These are phyloP conservation scores for Ampelomyces quisqualis DNA, from an alignment of 2,329 filamentous ascomycete genomes.

Conservation along the genomic window DNA sequence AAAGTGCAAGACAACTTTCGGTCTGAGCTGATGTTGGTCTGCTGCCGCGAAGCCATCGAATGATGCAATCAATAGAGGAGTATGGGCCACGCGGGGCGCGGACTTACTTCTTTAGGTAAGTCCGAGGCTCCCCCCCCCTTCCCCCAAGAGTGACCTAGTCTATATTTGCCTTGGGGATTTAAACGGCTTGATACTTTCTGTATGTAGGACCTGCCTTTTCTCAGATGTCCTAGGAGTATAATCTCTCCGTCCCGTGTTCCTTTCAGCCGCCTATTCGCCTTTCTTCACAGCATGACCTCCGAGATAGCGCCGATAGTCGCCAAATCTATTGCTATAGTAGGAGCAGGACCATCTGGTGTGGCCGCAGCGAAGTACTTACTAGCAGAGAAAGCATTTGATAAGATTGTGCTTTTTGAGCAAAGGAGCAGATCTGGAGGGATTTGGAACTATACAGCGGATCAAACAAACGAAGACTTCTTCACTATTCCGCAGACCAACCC, in stretches of 20 bases:
- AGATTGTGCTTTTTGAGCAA: conserved; percentile 80
- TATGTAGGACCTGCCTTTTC: neutral
- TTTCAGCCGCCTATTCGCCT: neutral
- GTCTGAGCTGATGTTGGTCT: neutral
- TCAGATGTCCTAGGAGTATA: no score
- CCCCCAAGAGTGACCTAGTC: no score
- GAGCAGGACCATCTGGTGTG: conserved; percentile 78
- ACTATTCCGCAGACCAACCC: conserved; percentile 68
- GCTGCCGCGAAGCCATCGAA: neutral
- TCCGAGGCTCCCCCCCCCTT: no score
- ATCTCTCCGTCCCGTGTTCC: no score
- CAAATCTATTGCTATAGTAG: conserved; percentile 71
- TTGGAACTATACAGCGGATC: conserved; percentile 73
- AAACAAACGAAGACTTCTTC: conserved; percentile 49
- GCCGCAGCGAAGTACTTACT: conserved; percentile 74
- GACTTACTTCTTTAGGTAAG: no score
- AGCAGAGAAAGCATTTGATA: conserved; percentile 68
- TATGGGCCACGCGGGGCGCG: no score
- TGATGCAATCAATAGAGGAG: conserved; percentile 1
- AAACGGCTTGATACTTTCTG: no score
- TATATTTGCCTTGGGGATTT: no score
- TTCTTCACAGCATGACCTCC: conserved; percentile 7
- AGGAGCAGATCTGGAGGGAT: conserved; percentile 74
- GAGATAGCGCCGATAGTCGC: conserved; percentile 46
- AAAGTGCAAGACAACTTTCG: no score